Evolutionary conservation across 164 flowering plant species (phyloP).

Genomic region (Protea cynaroides): DNA sequence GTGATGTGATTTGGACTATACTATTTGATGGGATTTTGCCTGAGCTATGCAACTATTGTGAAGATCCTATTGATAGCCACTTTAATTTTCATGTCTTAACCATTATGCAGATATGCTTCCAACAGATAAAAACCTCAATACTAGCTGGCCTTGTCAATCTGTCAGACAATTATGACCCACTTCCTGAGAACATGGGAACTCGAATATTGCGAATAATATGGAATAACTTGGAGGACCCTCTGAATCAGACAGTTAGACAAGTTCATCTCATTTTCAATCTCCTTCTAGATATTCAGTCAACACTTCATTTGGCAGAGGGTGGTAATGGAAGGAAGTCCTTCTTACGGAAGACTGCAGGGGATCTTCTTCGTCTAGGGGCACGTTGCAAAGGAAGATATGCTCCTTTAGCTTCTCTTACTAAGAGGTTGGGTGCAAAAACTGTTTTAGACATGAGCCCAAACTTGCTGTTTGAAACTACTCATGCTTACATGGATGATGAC

Average conservation of each 20-base stretch:
- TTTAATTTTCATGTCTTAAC: constrained; percentile 93
- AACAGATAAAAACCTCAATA: constrained; percentile 84
- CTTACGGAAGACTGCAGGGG: constrained; percentile 47
- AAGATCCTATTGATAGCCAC: constrained; percentile 88
- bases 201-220: constrained; percentile 77
- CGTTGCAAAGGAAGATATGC: constrained; percentile 96
- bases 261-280: constrained; percentile 93
- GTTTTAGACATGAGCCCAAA: constrained; percentile 59
- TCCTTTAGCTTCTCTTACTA: constrained; percentile 86
- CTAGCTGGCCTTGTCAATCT: constrained; percentile 30
- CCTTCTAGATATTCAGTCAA: constrained; percentile 67
- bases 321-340: constrained; percentile 41
- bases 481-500: constrained; percentile 87
- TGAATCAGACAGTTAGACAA: constrained; percentile 96
- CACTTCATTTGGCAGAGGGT: constrained; percentile 40
- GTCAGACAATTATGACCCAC: constrained; percentile 43
- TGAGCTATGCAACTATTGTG: constrained; percentile 76
- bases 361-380: constrained; percentile 73
- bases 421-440: constrained; percentile 81
- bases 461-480: constrained; percentile 52
- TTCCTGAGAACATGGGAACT: constrained; percentile 59
- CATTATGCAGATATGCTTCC: constrained; percentile 91
- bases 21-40: constrained; percentile 87
- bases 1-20: constrained; percentile 47
- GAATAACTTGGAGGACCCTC: constrained; percentile 97